These are phyloP conservation scores for Trypethelium eluteriae DNA, from an alignment of 495 filamentous ascomycete species.

Conservation along the genomic window DNA sequence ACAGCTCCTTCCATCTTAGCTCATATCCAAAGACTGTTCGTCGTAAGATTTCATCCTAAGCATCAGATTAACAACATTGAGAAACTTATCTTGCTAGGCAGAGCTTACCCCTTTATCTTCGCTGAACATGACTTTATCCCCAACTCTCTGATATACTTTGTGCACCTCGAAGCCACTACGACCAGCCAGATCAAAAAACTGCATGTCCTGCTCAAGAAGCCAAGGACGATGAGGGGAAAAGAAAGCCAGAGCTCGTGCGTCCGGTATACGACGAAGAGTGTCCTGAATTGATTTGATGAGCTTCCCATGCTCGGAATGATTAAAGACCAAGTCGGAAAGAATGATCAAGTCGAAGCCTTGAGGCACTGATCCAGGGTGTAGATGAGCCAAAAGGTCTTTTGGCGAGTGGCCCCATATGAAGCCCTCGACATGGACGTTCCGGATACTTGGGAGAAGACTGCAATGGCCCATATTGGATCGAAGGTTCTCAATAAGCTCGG, in stretches of 20 bases:
- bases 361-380: conserved; percentile 29
- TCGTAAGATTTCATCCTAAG: conserved; percentile 44
- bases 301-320: conserved; percentile 72
- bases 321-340: conserved; percentile 82
- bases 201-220: conserved; percentile 73
- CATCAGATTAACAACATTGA: conserved; percentile 12
- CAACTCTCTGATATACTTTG: conserved; percentile 70
- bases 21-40: conserved; percentile 78
- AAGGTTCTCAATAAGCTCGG: conserved; percentile 69
- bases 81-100: neutral
- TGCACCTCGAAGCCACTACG: conserved; percentile 61
- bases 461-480: conserved; percentile 52
- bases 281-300: conserved; percentile 60
- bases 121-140: conserved; percentile 82
- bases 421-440: conserved; percentile 27
- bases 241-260: conserved; percentile 68
- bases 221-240: conserved; percentile 92
- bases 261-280: conserved; percentile 48
- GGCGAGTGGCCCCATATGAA: conserved; percentile 59
- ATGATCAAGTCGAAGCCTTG: conserved; percentile 69
- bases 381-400: conserved; percentile 44
- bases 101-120: conserved; percentile 64
- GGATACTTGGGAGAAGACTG: conserved; percentile 22
- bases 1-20: conserved; percentile 36
- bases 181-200: conserved; percentile 70